Evolutionary conservation across 768 basidiomycete genomes (phyloP), one percentile per base, ranked within the genome.

Genomic region (Tylopilus subfusipes): DNA sequence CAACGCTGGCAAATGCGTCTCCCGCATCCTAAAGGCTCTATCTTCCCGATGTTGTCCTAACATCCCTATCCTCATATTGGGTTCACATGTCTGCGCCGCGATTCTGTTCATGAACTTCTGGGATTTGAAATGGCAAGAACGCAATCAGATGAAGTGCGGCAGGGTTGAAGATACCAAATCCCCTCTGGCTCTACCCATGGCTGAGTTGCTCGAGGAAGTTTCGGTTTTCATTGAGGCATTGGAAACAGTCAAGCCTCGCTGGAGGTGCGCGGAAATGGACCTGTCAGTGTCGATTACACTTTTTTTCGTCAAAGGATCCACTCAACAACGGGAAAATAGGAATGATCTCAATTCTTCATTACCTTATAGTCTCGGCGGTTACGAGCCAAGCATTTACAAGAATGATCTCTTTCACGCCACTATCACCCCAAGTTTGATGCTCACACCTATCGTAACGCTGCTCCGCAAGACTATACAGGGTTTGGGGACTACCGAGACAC

Each of bases 1-100:
- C 42, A 80, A 81, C 49, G 84, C 87, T 12, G 82, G 83, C 6
- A 78, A 78, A 44, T 77, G 83, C 2, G 82, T 80, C 45, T 79
- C 81, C 6, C 79, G 78, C 50, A 83, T 92, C 39, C 63, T 86
- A 46, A 79, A 84, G 55, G 68, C 69, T 2, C 78, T 82, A 58
- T 61, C 79, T n/a, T 59, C 66, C 33, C 76, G 73, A 12, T 79
- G 79, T 29, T 69, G 74, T 52, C 77, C 70, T 42, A 76, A 79
- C 58, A 64, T 72, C 24, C 76, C 78, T 9, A 72, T 60, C 38
- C 62, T 82, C 31, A 75, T 80, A 44, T 68, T 76, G 58, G 70
- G 72, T 18, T 73, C 81, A 11, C 77, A 83, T 58, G 66, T 81
- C 38, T 78, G 76, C 38, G 79, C 82, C 2, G 79, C 76, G 6